Base-by-base conservation (phyloP, 177 flowering plant genomes). In the Vitis hybrid region DNA sequence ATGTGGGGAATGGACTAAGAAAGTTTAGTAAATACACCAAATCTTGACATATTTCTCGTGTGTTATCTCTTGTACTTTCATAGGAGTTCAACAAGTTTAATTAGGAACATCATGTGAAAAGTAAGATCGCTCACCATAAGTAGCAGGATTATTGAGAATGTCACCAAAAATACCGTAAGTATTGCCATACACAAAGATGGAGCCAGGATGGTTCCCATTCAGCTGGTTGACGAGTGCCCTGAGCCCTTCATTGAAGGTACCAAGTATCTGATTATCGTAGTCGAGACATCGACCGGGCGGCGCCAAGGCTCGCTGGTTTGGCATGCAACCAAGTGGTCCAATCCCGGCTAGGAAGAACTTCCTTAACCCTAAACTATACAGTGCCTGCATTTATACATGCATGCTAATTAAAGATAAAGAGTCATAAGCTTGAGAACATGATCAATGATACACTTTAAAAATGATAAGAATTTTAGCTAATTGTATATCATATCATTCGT, bases 281-380 rank as follows among this genome's bases (percentile, higher is more conserved):
- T 83, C 82, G 8, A 85, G 82, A 60, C 98, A 94, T 68, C 91
- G 74, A 5, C 86, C 97, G 0, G 83, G 80, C 0, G 78, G 86
- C 19, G 89, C 90, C 49, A 67, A 69, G 10, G 91, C 93, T 58
- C 83, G 64, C 66, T 88, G 94, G 72, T 77, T 85, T 0, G 97
- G 96, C 39, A 91, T 90, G 86, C 98, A 93, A n/a, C 98, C 97
- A 5, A 93, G 78, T 12, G 98, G 96, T 3, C 89, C 92, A 5
- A 90, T 16, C 58, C 86, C 93, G 1, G 82, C 71, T 26, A 26
- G 31, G 7, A 85, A 64, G 65, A 89, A 89, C 74, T 87, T 89
- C 74, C 90, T 71, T 16, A 86, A 67, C n/a, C 93, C 90, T 12
- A 83, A 60, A 60, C 78, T 84, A 70, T 84, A 62, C 7, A 86